phyloP scores from a whole-genome alignment of 2,329 filamentous ascomycete species.

The Ascochyta clinopodiicola region DNA sequence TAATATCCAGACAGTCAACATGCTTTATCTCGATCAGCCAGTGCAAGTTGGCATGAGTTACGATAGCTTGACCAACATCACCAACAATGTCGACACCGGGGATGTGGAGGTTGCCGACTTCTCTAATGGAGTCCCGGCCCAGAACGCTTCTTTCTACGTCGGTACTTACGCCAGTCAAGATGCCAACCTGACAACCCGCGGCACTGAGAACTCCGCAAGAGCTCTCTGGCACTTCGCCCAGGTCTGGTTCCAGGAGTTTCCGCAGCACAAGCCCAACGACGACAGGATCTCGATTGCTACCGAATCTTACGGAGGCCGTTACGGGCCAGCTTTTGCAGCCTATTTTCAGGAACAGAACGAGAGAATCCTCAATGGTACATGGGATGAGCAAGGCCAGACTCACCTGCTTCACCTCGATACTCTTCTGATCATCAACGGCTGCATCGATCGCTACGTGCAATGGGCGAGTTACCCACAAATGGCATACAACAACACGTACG shows the following conservation, averaged over 20 bases:
- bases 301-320: slow-evolving; percentile 59
- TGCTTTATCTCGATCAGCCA: slow-evolving; percentile 73
- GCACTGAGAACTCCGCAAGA: slow-evolving; percentile 30
- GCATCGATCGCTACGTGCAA: slow-evolving; percentile 59
- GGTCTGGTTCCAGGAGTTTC: slow-evolving; percentile 30
- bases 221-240: slow-evolving; percentile 29
- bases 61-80: slow-evolving; percentile 39
- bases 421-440: slow-evolving; percentile 63
- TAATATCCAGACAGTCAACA: slow-evolving; percentile 32
- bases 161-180: slow-evolving; percentile 54
- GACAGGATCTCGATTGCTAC: slow-evolving; percentile 38
- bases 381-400: slow-evolving; percentile 38
- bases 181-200: slow-evolving; percentile 54
- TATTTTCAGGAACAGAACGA: slow-evolving; percentile 63
- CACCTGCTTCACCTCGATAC: slow-evolving; percentile 56
- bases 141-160: slow-evolving; percentile 9
- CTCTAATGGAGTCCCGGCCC: slow-evolving; percentile 18
- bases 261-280: slow-evolving; percentile 25
- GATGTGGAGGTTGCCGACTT: slow-evolving; percentile 27
- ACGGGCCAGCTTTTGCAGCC: slow-evolving; percentile 59
- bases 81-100: slow-evolving; percentile 31
- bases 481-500: slow-evolving; percentile 66
- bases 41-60: slow-evolving; percentile 63
- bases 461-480: slow-evolving; percentile 57
- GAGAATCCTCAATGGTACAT: slow-evolving; percentile 47